A percentile compares a stretch with the other conserved stretches of the same genome.
These are phyloP conservation scores for Stenocarpella maydis DNA, from an alignment of 2,329 filamentous ascomycete genomes.

Conservation along the genomic window DNA sequence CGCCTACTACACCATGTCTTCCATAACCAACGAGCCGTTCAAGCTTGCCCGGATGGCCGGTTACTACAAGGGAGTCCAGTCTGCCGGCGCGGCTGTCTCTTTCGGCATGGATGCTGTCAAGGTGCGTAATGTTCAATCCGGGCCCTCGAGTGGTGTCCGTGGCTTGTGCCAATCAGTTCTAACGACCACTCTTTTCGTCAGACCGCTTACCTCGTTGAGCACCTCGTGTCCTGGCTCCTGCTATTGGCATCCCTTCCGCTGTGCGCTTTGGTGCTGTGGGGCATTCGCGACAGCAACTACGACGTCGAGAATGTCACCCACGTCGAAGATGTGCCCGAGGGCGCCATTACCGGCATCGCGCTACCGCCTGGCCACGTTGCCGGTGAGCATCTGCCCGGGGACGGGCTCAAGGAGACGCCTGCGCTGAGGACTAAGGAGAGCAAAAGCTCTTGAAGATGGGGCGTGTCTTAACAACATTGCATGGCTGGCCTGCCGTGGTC, in stretches of 20 bases:
- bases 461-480: background rate
- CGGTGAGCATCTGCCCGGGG: slow-evolving; percentile 25
- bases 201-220: slow-evolving; percentile 40
- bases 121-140: slow-evolving; percentile 29
- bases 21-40: slow-evolving; percentile 76
- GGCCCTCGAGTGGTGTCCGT: background rate
- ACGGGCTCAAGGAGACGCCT: background rate
- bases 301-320: slow-evolving; percentile 38
- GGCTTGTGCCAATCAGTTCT: background rate
- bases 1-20: slow-evolving; percentile 78
- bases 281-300: slow-evolving; percentile 40
- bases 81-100: slow-evolving; percentile 70
- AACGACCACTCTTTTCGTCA: slow-evolving; percentile 5
- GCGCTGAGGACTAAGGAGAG: slow-evolving; percentile 21
- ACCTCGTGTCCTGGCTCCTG: slow-evolving; percentile 40
- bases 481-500: background rate
- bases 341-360: slow-evolving; percentile 22
- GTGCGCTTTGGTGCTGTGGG: slow-evolving; percentile 37
- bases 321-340: slow-evolving; percentile 36
- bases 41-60: slow-evolving; percentile 79
- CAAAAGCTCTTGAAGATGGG: background rate
- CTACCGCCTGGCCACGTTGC: slow-evolving; percentile 32
- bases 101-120: slow-evolving; percentile 47
- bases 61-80: slow-evolving; percentile 85
- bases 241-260: slow-evolving; percentile 39